Percentiles rank a stretch among this genome's conserved stretches.
These are phyloP conservation scores for Russula compacta DNA, from an alignment of 768 basidiomycete species.

Conservation along the genomic window DNA sequence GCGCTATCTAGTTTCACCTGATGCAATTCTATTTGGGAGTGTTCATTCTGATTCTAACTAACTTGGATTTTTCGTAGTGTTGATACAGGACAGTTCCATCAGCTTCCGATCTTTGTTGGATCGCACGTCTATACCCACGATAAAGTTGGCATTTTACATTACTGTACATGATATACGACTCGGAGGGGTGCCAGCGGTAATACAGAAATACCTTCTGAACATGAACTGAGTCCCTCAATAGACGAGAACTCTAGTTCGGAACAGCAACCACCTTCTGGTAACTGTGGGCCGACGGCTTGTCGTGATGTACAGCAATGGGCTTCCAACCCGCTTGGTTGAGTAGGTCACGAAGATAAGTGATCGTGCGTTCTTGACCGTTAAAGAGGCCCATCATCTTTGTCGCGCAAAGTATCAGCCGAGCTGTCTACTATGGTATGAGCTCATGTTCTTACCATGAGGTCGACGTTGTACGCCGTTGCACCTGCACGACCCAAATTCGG, in stretches of 20 bases:
- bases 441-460: slow-evolving; percentile 14
- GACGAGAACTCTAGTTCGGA: not conserved
- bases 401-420: not conserved
- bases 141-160: too few relatives aligned
- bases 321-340: not conserved
- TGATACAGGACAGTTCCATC: too few relatives aligned
- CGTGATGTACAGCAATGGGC: not conserved
- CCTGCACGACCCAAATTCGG: slow-evolving; percentile 21
- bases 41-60: too few relatives aligned
- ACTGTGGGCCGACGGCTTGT: not conserved
- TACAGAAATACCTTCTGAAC: not conserved
- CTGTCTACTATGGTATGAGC: too few relatives aligned
- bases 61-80: too few relatives aligned
- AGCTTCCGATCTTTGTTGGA: too few relatives aligned
- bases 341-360: not conserved
- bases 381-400: not conserved
- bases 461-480: slow-evolving; percentile 15
- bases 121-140: too few relatives aligned
- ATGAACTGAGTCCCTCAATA: too few relatives aligned
- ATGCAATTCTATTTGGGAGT: too few relatives aligned
- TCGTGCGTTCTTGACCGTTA: slow-evolving; percentile 3
- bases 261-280: not conserved
- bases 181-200: too few relatives aligned
- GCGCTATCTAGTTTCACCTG: too few relatives aligned
- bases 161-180: too few relatives aligned